phyloP scores from a whole-genome alignment of 192 early-diverging fungal genomes.

The Pecoramyces ruminantium region DNA sequence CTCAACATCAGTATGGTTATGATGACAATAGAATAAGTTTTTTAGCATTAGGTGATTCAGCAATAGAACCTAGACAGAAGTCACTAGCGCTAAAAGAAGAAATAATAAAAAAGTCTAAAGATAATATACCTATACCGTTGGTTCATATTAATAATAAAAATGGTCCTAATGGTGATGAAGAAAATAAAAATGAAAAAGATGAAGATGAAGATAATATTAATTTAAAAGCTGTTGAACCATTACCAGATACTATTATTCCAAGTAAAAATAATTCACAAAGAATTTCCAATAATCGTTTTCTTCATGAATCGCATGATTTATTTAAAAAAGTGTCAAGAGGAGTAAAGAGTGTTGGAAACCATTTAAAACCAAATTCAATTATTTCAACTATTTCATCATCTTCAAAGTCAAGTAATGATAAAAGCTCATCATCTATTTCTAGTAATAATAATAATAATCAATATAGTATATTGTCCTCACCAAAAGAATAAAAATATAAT shows the following conservation, averaged over 20 bases:
- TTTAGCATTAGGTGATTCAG: background rate
- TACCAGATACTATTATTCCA: background rate
- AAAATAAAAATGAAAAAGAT: background rate
- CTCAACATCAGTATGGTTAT: background rate
- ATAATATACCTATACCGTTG: background rate
- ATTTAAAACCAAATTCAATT: background rate
- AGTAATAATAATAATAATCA: no score
- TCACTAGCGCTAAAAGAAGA: background rate
- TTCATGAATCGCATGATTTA: background rate
- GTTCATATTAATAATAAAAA: background rate
- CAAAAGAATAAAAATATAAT: background rate
- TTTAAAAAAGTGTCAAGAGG: background rate
- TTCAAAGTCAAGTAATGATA: background rate
- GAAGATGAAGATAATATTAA: background rate
- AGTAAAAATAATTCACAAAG: background rate
- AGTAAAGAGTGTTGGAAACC: background rate
- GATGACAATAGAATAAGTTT: background rate
- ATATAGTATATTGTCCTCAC: background rate
- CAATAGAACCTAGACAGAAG: background rate
- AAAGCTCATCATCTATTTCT: no score
- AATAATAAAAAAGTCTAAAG: background rate
- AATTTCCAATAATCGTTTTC: background rate
- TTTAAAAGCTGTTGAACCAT: background rate
- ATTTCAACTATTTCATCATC: background rate
- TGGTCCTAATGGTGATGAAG: background rate